These are phyloP conservation scores for Quercus mongolica DNA, from an alignment of 306 rosid genomes.

Conservation along the genomic window DNA sequence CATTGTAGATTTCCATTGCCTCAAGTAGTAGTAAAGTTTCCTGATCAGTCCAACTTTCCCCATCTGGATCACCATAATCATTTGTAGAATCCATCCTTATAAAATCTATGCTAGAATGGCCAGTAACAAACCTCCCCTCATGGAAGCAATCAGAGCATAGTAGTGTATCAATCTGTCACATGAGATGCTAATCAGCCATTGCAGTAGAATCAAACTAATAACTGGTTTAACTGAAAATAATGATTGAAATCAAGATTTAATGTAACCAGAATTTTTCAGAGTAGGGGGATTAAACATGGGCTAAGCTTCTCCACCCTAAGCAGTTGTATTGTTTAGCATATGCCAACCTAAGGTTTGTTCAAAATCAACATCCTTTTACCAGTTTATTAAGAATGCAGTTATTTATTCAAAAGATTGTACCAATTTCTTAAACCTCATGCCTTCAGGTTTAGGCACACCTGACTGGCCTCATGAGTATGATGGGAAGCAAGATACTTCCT, in stretches of 20 bases:
- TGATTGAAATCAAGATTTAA: background rate
- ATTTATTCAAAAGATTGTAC: too few species aligned
- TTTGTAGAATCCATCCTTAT: constrained; percentile 56
- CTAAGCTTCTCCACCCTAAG: too few species aligned
- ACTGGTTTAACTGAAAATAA: constrained; percentile 11
- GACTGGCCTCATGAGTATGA: too few species aligned
- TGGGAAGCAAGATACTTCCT: too few species aligned
- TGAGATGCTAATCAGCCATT: constrained; percentile 24
- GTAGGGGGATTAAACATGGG: too few species aligned
- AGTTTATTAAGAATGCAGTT: too few species aligned
- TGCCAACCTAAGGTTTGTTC: too few species aligned
- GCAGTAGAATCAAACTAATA: constrained; percentile 4
- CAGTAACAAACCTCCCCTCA: constrained; percentile 79
- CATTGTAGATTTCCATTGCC: constrained; percentile 86
- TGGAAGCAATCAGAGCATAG: constrained; percentile 86
- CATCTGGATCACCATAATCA: constrained; percentile 77
- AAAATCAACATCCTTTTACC: too few species aligned
- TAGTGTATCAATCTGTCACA: constrained; percentile 73
- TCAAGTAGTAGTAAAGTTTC: constrained; percentile 89
- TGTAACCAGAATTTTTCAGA: too few species aligned
- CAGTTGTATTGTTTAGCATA: too few species aligned
- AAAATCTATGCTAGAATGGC: constrained; percentile 93
- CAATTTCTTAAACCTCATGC: too few species aligned
- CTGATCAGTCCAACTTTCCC: constrained; percentile 96
- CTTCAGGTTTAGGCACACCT: too few species aligned